Evolutionary conservation across 176 grass and related monocot species (phyloP), one percentile per base, ranked within the genome.

Genomic region (Avena atlantica): DNA sequence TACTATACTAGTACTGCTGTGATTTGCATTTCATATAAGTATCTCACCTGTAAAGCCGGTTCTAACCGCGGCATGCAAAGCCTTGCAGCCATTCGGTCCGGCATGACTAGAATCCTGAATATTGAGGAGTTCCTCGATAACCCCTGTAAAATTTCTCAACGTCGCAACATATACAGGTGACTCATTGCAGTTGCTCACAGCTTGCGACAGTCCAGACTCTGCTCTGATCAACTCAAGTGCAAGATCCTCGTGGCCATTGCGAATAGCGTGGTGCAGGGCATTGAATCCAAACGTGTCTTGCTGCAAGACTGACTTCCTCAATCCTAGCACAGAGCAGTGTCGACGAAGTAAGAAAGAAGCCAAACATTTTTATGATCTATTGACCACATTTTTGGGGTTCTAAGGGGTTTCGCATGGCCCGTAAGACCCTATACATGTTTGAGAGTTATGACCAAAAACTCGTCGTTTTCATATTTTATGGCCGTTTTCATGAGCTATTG

Each of bases 81-180:
- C 19, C 19, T 59, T 59, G 19, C 8, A 2, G 8, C 56, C 19
- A 8, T n/a, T 1, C 19, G 7, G 19, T 9, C 83, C 88, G 0
- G 0, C 0, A 8, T 57, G 0, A n/a, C 45, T 20, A 1, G 67
- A 48, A 15, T 42, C 12, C 17, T 42, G 9, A 20, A 51, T 19
- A 3, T 29, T 1, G 64, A 55, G 0, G 11, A 53, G 19, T 6
- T 17, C 45, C 9, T 59, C 0, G 2, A 68, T 42, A 0, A 90
- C 76, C 0, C 69, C 19, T 9, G 5, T 0, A 9, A 69, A 81
- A 31, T 1, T 42, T 66, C 74, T 90, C 64, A 44, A 56, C 3
- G 42, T 83, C 0, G 83, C 78, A 1, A 69, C 48, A 65, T 15
- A 86, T 77, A 90, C 68, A 0, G 88, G 83, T 1, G 88, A 90